Conservation (phyloP, 2,329 filamentous ascomycete genomes). For the Fusarium sp. region DNA sequence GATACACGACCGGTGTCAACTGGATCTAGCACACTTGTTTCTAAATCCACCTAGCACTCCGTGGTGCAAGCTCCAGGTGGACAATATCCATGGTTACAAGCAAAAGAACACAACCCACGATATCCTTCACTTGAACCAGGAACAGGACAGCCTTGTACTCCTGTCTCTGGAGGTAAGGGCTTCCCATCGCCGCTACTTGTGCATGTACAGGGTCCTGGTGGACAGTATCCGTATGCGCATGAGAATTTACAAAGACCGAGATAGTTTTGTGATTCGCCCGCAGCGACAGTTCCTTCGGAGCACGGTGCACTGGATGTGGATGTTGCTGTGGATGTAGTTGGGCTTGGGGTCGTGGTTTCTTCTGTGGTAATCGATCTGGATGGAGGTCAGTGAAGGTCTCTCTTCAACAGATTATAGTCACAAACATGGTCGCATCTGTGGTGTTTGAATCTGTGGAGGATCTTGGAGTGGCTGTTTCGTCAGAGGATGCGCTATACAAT, state of each 20-base stretch:
- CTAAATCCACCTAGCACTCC: background rate
- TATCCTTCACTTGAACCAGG: conserved; percentile 11
- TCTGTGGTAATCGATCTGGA: background rate
- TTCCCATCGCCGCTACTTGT: background rate
- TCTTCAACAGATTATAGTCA: accelerated
- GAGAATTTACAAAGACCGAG: conserved; percentile 26
- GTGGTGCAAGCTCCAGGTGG: conserved; percentile 5
- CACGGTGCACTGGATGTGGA: background rate
- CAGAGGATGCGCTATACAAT: background rate
- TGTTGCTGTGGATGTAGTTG: background rate
- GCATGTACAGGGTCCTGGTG: conserved; percentile 20
- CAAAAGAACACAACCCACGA: conserved; percentile 13
- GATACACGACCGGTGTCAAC: too few relatives aligned
- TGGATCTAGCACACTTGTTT: too few relatives aligned
- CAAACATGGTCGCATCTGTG: too few relatives aligned
- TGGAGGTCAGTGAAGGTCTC: too few relatives aligned
- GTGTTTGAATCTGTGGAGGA: background rate
- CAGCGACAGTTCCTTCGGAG: conserved; percentile 15
- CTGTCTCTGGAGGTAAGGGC: background rate
- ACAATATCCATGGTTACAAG: conserved; percentile 28
- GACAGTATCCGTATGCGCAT: conserved; percentile 30
- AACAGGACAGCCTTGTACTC: conserved; percentile 7
- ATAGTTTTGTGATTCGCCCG: conserved; percentile 21
- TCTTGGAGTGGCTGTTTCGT: accelerated
- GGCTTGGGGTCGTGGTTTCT: background rate